Percentiles rank a stretch among this genome's conserved stretches.
phyloP scores from a whole-genome alignment of 169 alveolate species.

The Plasmodium cynomolgi region DNA sequence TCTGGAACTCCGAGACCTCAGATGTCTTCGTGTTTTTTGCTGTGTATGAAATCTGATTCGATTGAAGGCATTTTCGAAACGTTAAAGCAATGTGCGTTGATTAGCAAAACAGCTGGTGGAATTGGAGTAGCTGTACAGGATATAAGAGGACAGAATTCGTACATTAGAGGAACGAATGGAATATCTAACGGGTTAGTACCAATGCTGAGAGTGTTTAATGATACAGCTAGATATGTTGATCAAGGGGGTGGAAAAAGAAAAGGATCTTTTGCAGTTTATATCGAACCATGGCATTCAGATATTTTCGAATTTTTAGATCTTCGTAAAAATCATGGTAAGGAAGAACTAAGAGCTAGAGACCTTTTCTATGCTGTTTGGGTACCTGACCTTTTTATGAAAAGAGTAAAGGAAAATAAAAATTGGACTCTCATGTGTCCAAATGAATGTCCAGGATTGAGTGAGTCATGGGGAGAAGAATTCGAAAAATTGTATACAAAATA shows the following conservation, averaged over 20 bases:
- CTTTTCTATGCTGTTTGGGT: constrained; percentile 99
- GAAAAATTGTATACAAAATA: constrained; percentile 91
- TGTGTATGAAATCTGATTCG: constrained; percentile 95
- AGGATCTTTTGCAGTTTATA: constrained; percentile 98
- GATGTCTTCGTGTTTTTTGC: constrained; percentile 97
- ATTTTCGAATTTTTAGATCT: constrained; percentile 95
- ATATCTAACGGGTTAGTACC: constrained; percentile 98
- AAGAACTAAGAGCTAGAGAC: constrained; percentile 98
- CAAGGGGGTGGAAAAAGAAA: constrained; percentile 98
- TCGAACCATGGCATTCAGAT: constrained; percentile 99
- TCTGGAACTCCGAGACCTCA: constrained; percentile 97
- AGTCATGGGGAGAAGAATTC: constrained; percentile 96
- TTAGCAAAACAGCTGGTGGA: constrained; percentile 99
- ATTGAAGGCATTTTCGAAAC: constrained; percentile 98
- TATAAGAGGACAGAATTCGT: constrained; percentile 96
- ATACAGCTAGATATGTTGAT: constrained; percentile 95
- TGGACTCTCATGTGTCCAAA: constrained; percentile 99
- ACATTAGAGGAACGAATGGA: constrained; percentile 99
- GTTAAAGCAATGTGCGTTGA: constrained; percentile 95
- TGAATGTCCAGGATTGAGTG: constrained; percentile 97
- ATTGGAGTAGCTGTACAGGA: constrained; percentile 97
- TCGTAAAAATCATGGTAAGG: constrained; percentile 97
- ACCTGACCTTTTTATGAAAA: constrained; percentile 98
- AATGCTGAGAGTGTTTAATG: constrained; percentile 97
- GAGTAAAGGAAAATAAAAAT: constrained; percentile 95